phyloP scores from a whole-genome alignment of 176 grass and related monocot species.

The Cymbopogon citratus region DNA sequence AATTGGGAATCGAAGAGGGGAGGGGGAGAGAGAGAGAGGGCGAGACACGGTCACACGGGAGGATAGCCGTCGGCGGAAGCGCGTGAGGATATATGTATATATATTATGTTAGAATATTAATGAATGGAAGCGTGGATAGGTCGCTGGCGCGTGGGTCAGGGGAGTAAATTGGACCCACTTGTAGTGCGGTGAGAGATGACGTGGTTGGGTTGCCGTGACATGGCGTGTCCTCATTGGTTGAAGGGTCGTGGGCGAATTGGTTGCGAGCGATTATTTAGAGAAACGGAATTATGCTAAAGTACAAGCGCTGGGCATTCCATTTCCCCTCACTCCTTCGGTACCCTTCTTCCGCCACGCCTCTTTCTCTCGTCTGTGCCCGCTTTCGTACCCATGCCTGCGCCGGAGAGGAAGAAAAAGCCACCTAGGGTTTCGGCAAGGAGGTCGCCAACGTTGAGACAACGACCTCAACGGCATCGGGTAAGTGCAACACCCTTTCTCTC shows the following conservation, averaged over 20 bases:
- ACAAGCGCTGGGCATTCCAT: too few species aligned
- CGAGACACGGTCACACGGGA: neutral
- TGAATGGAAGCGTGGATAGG: neutral
- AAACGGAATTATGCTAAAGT: too few species aligned
- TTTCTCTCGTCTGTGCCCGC: too few species aligned
- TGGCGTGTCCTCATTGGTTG: conserved; percentile 27
- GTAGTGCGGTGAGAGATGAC: conserved; percentile 8
- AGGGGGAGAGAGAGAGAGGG: neutral
- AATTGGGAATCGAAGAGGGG: conserved; percentile 18
- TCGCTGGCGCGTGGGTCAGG: conserved; percentile 20
- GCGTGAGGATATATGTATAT: neutral
- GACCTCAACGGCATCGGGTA: too few species aligned
- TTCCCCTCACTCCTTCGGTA: too few species aligned
- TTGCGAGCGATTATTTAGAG: neutral
- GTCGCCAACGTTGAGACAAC: too few species aligned
- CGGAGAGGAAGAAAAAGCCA: too few species aligned
- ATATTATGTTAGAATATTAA: neutral
- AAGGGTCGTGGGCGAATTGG: neutral
- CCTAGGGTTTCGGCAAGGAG: too few species aligned
- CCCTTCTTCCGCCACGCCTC: too few species aligned
- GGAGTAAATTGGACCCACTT: neutral
- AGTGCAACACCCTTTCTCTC: too few species aligned
- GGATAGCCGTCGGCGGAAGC: neutral
- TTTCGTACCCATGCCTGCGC: too few species aligned
- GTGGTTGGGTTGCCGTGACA: conserved; percentile 35